Evolutionary conservation across 192 early-diverging fungal species (phyloP).

Genomic region (Mortierella claussenii): DNA sequence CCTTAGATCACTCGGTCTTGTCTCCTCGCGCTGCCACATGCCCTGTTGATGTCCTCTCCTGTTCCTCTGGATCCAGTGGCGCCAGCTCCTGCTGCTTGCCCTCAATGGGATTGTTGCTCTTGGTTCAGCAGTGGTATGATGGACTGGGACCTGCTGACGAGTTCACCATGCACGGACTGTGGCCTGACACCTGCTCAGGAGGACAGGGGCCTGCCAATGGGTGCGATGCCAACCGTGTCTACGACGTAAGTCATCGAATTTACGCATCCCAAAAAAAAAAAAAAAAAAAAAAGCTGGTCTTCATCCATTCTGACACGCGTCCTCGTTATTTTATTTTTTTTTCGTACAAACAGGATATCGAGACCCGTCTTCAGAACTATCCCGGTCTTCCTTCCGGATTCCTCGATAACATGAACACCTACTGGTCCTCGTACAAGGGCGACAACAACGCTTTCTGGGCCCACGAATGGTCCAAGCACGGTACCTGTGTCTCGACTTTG

Average conservation of each 20-base stretch:
- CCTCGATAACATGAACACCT: constrained; percentile 65
- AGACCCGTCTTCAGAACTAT: constrained; percentile 56
- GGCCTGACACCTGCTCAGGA: constrained; percentile 74
- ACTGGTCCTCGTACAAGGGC: constrained; percentile 79
- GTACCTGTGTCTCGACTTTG: constrained; percentile 77
- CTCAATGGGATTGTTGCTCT: constrained; percentile 59
- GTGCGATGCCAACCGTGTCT: constrained; percentile 72
- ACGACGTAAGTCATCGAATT: constrained; percentile 26
- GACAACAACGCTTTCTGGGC: constrained; percentile 85
- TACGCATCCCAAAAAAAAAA: too few relatives aligned
- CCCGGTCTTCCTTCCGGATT: constrained; percentile 45
- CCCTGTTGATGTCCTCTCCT: constrained; percentile 49
- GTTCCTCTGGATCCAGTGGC: constrained; percentile 25
- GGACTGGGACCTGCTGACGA: constrained; percentile 65
- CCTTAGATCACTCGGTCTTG: not conserved
- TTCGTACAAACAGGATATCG: constrained; percentile 49
- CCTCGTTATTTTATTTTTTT: too few relatives aligned
- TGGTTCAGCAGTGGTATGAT: constrained; percentile 68
- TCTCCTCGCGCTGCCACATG: constrained; percentile 9
- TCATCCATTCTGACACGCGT: too few relatives aligned
- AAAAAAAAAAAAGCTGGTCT: too few relatives aligned
- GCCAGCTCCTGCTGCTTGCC: constrained; percentile 64
- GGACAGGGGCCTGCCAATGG: constrained; percentile 54
- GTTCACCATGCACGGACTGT: constrained; percentile 83
- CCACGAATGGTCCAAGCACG: constrained; percentile 89